Conservation (phyloP, 768 basidiomycete species). For the Podaxis pistillaris region DNA sequence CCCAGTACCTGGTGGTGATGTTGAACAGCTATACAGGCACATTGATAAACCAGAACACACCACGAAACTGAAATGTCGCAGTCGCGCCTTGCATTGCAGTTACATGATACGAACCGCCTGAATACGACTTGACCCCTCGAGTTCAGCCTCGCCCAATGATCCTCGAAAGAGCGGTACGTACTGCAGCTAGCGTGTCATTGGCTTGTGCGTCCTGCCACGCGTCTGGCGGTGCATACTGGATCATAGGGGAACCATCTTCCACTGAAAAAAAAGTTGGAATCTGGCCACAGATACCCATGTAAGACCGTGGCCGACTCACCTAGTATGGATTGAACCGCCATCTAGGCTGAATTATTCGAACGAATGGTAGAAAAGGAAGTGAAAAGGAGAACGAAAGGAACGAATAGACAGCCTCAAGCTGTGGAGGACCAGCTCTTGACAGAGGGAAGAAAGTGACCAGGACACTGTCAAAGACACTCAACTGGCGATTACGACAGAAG, state of each 20-base stretch:
- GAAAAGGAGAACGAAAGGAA: constrained; percentile 19
- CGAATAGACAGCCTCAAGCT: constrained; percentile 13
- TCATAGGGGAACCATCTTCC: constrained; percentile 56
- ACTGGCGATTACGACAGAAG: background rate
- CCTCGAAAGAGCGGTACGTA: constrained; percentile 20
- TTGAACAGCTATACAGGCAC: background rate
- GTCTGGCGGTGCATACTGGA: constrained; percentile 46
- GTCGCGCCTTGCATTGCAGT: constrained; percentile 44
- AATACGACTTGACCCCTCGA: constrained; percentile 38
- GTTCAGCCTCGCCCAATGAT: background rate
- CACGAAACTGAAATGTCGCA: constrained; percentile 50
- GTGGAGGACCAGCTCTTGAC: constrained; percentile 12
- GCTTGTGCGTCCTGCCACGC: constrained; percentile 48
- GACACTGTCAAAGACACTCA: background rate
- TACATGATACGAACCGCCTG: constrained; percentile 41
- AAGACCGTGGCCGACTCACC: constrained; percentile 24
- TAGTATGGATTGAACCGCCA: constrained; percentile 45
- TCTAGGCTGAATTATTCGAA: constrained; percentile 36
- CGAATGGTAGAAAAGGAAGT: constrained; percentile 21
- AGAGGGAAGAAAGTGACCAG: background rate
- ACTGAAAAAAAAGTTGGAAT: constrained; percentile 31
- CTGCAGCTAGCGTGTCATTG: constrained; percentile 37
- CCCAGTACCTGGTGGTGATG: constrained; percentile 39
- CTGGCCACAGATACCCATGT: background rate
- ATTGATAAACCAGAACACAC: constrained; percentile 24